These are phyloP conservation scores for Brassica balearica DNA, from an alignment of 441 rosid species.

Conservation along the genomic window DNA sequence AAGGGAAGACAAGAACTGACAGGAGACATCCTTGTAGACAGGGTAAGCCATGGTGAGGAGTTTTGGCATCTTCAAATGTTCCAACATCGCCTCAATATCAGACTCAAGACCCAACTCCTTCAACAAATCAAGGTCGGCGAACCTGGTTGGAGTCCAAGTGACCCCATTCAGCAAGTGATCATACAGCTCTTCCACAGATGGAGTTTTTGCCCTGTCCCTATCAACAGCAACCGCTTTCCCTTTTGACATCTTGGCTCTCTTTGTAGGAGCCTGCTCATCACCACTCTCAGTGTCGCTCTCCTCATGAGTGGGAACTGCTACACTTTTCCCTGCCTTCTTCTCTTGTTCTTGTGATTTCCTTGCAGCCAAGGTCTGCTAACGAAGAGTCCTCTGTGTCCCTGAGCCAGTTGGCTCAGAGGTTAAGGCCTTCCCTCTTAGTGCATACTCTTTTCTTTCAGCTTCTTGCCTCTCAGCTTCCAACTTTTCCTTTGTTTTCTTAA, in stretches of 20 bases:
- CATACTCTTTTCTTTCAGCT: background rate
- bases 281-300: background rate
- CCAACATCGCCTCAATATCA: no score
- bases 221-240: background rate
- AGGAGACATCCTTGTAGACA: no score
- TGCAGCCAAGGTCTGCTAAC: background rate
- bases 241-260: background rate
- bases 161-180: no score
- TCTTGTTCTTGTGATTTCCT: background rate
- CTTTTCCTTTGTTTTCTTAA: background rate
- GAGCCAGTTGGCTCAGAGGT: background rate
- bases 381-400: background rate
- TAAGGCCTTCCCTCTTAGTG: background rate
- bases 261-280: background rate
- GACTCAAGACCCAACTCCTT: no score
- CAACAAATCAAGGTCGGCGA: no score
- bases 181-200: no score
- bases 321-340: background rate
- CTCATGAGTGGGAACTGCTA: background rate
- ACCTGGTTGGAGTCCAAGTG: no score
- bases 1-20: no score
- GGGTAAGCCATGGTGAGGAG: no score
- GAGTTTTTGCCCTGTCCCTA: background rate
- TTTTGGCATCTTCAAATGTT: no score
- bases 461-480: no score